Percentiles rank a stretch among this genome's conserved stretches.
Conservation (phyloP, 1,284 basidiomycete species). For the Trametes hirsuta region DNA sequence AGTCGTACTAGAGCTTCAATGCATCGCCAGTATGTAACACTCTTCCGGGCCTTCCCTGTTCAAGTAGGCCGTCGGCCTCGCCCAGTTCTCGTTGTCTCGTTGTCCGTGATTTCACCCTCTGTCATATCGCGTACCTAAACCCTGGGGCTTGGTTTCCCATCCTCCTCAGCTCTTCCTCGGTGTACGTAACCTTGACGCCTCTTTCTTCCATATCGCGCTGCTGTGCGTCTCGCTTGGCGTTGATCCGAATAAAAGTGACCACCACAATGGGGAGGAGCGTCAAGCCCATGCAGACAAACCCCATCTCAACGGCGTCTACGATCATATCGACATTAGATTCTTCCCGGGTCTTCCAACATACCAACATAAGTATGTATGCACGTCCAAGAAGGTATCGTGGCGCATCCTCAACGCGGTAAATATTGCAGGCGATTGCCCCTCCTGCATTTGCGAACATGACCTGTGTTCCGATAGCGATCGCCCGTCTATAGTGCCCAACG, state of each 20-base stretch:
- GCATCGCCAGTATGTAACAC: too few species aligned
- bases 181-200: slow-evolving; percentile 14
- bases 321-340: not conserved
- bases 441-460: slow-evolving; percentile 64
- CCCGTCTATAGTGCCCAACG: slow-evolving; percentile 66
- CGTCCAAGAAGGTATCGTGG: slow-evolving; percentile 67
- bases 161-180: slow-evolving; percentile 45
- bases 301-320: slow-evolving; percentile 63
- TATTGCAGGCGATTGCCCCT: slow-evolving; percentile 58
- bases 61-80: too few species aligned
- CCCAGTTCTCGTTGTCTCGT: too few species aligned
- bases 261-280: slow-evolving; percentile 53
- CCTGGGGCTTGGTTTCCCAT: slow-evolving; percentile 67
- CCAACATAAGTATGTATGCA: slow-evolving; percentile 34
- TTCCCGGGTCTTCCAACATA: not conserved
- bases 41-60: too few species aligned
- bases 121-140: slow-evolving; percentile 60
- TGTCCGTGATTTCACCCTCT: too few species aligned
- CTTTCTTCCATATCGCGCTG: slow-evolving; percentile 27
- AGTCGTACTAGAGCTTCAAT: not conserved
- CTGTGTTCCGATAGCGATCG: slow-evolving; percentile 62
- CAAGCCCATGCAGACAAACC: slow-evolving; percentile 68
- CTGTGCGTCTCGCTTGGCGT: slow-evolving; percentile 41
- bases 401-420: slow-evolving; percentile 59
- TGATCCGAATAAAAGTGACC: slow-evolving; percentile 56